Evolutionary conservation across 345 rosid genomes (phyloP), one percentile per base, ranked within the genome.

Genomic region (Geranium rotundifolium): DNA sequence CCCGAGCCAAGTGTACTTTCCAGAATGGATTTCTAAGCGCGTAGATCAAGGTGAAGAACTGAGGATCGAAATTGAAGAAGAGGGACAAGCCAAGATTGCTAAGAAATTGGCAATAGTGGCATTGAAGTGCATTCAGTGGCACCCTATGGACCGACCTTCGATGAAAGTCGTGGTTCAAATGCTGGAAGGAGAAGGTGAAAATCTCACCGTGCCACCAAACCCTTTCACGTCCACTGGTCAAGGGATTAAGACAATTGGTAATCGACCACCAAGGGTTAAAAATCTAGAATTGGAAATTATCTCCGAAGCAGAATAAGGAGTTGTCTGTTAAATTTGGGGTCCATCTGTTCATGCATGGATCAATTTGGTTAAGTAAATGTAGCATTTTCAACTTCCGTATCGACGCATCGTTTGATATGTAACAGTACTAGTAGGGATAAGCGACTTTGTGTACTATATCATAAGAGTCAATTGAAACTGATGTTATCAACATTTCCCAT

Each of bases 151-250:
- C 61, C 65, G 76, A 17, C 76, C 76, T 14, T 34, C 72, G 0
- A 71, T 65, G 74, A 71, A 71, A 50, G 30, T 29, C 5, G 69
- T 71, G 27, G 65, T 71, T 54, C 69, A 71, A 18, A 71, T 71
- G 67, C 31, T 66, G 29, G 75, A 71, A 57, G 70, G 70, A 12
- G 67, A 57, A 17, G 16, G 3, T 16, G 65, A 60, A 1, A 29
- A 39, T 18, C 66, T 68, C 0, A 30, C 57, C 15, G 39, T 72
- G 41, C 70, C 64, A 0, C 46, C 58, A 16, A 62, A 62, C 49
- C 71, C 75, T 50, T 71, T 62, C 15, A 46, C 60, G 56, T 63
- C 69, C 7, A 0, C 29, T 8, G 12, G 29, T 29, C 61, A 29
- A 16, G 4, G 61, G 39, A 29, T 10, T 16, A 31, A 19, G 39